Base-by-base conservation (phyloP, 2,329 filamentous ascomycete genomes). In the Claviceps pusilla region DNA sequence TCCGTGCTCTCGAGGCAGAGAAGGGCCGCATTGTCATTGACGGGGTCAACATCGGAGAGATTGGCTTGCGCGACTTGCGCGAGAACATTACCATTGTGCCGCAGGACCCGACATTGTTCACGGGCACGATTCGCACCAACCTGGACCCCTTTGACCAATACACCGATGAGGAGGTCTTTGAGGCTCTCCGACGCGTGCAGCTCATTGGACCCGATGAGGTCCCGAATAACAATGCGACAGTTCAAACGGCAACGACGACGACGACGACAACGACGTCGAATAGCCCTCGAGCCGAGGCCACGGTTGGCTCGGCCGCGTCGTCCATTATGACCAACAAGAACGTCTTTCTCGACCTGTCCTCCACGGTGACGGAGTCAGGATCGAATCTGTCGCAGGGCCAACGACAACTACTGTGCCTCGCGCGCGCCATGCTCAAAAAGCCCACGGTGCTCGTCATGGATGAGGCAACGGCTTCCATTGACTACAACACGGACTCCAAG, bases 401-500 rank as follows among this genome's bases (percentile, higher is more conserved):
- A 68, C 83, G 93, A 7, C 93, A 98, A 69, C 83, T 98, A 10
- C 76, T 98, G 54, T 98, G 93, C 66, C 81, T 98, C 10, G 93
- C 91, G 0, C 84, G 93, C 54, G 93, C 93, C 0, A 81, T 98
- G 60, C 84, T 98, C 58, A 96, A 95, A 71, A 80, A 82, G 39
- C 90, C 93, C 0, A 90, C 87, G 59, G 89, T 98, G 1, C 76
- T 98, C n/a, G 85, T 98, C 65, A 97, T 98, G 93, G 93, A 98
- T 69, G 93, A 98, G 73, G 93, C 93, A 0, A 98, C 93, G 0
- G 93, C 93, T 0, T 95, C 88, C 0, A 97, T 98, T 64, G 93
- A 98, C 71, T 97, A 97, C 69, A 86, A 84, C 5, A 98, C 93
- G 2, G 93, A 98, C 64, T 78, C 84, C 51, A 96, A 95, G 73